A percentile compares a stretch with the other conserved stretches of the same genome.
Conservation (phyloP, 768 basidiomycete genomes). For the Mycena metata region DNA sequence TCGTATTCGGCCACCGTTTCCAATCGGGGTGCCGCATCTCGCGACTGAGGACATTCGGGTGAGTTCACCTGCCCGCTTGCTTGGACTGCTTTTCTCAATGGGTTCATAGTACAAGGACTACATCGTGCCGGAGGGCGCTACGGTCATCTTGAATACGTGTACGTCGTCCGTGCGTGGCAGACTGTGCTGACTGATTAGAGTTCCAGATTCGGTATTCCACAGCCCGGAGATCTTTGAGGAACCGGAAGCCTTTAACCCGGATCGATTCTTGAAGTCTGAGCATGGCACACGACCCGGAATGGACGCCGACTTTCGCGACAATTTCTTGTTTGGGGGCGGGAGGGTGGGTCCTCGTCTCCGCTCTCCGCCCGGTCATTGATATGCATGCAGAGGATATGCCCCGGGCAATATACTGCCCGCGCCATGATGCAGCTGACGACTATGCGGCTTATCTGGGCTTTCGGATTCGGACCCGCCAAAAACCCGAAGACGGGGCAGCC, state of each 20-base stretch:
- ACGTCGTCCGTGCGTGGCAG: background rate
- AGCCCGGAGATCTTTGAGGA: conserved; percentile 38
- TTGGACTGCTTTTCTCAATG: no score
- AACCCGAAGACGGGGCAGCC: conserved; percentile 14
- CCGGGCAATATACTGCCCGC: conserved; percentile 32
- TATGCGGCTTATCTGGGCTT: conserved; percentile 45
- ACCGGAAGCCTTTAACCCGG: conserved; percentile 38
- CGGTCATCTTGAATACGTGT: conserved; percentile 40
- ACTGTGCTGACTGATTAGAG: no score
- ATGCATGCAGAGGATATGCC: conserved; percentile 36
- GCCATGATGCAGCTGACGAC: conserved; percentile 29
- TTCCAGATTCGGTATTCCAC: conserved; percentile 38
- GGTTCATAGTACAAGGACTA: conserved; percentile 29
- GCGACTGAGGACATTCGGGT: conserved; percentile 22
- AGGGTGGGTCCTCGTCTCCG: conserved; percentile 18
- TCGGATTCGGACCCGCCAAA: conserved; percentile 34
- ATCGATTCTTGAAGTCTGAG: conserved; percentile 34
- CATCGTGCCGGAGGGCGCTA: conserved; percentile 34
- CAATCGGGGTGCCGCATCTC: conserved; percentile 29
- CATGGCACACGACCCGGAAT: conserved; percentile 35
- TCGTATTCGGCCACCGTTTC: conserved; percentile 25
- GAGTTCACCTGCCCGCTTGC: background rate
- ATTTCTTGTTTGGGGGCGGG: conserved; percentile 35
- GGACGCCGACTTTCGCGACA: conserved; percentile 36
- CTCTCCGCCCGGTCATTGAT: background rate